phyloP scores from a whole-genome alignment of 805 yeast species.

The Ogataea nakhonphanomensis region DNA sequence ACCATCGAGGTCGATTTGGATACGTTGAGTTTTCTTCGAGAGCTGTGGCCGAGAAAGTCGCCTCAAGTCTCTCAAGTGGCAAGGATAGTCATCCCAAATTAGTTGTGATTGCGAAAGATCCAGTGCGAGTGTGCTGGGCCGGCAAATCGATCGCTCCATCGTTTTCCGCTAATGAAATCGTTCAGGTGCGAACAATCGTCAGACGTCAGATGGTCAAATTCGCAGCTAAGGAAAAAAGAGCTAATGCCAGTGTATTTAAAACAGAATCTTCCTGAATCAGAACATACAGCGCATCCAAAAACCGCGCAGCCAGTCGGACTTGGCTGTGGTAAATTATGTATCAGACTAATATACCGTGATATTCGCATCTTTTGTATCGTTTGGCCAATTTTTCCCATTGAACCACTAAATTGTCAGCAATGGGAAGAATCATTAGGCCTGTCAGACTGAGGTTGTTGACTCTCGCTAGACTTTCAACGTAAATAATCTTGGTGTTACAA shows the following conservation, averaged over 20 bases:
- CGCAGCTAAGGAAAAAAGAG: constrained; percentile 36
- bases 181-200: constrained; percentile 48
- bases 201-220: constrained; percentile 50
- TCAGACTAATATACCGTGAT: constrained; percentile 70
- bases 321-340: background rate
- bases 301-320: too few species aligned
- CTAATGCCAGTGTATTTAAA: too few species aligned
- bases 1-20: constrained; percentile 62
- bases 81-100: constrained; percentile 28
- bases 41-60: constrained; percentile 47
- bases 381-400: constrained; percentile 75
- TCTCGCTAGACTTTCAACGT: constrained; percentile 84
- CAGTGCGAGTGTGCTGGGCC: constrained; percentile 57
- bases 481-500: constrained; percentile 57
- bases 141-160: constrained; percentile 34
- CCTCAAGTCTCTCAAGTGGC: constrained; percentile 21
- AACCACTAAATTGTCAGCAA: constrained; percentile 76
- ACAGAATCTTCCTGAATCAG: too few species aligned
- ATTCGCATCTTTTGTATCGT: constrained; percentile 60
- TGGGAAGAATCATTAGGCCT: constrained; percentile 66
- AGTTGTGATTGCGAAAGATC: constrained; percentile 36
- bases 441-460: constrained; percentile 72
- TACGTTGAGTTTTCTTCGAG: constrained; percentile 52
- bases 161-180: constrained; percentile 44
- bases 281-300: too few species aligned